A percentile compares a stretch with the other conserved stretches of the same genome.
Conservation (phyloP, 2,329 filamentous ascomycete species). For the Orbilia blumenaviensis region DNA sequence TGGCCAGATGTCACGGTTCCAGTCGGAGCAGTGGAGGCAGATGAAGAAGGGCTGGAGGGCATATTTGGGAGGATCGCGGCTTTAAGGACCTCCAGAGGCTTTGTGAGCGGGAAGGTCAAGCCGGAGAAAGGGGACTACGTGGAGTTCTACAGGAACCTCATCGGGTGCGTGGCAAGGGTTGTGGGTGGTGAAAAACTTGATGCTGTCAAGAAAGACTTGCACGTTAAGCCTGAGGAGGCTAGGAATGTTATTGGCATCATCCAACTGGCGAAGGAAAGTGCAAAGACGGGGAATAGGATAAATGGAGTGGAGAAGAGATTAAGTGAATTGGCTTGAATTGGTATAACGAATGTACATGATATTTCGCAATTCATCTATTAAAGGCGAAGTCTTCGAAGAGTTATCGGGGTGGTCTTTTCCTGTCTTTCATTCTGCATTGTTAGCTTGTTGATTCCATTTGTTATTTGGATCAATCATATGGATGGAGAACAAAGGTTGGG, state of each 20-base stretch:
- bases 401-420: neutral
- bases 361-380: neutral
- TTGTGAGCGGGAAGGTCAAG: slow-evolving; percentile 45
- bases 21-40: slow-evolving; percentile 24
- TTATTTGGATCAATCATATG: neutral
- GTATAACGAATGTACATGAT: slow-evolving; percentile 10
- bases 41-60: slow-evolving; percentile 23
- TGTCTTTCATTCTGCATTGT: slow-evolving; percentile 9
- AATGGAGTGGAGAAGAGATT: slow-evolving; percentile 43
- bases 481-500: neutral
- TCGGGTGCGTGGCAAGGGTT: slow-evolving; percentile 44
- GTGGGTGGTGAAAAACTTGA: slow-evolving; percentile 23
- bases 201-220: slow-evolving; percentile 23
- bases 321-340: neutral
- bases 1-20: slow-evolving; percentile 55
- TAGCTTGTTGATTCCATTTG: slow-evolving; percentile 13
- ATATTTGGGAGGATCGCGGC: slow-evolving; percentile 21
- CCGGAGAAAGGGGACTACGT: slow-evolving; percentile 56
- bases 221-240: slow-evolving; percentile 55
- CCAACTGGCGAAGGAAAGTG: slow-evolving; percentile 56
- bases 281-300: slow-evolving; percentile 54
- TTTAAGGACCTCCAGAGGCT: neutral
- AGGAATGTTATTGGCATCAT: slow-evolving; percentile 56
- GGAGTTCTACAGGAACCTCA: slow-evolving; percentile 55
- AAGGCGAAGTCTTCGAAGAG: neutral